Evolutionary conservation across 139 green algal species (phyloP), one percentile per base, ranked within the genome.

Genomic region (Nannochloris sp.): DNA sequence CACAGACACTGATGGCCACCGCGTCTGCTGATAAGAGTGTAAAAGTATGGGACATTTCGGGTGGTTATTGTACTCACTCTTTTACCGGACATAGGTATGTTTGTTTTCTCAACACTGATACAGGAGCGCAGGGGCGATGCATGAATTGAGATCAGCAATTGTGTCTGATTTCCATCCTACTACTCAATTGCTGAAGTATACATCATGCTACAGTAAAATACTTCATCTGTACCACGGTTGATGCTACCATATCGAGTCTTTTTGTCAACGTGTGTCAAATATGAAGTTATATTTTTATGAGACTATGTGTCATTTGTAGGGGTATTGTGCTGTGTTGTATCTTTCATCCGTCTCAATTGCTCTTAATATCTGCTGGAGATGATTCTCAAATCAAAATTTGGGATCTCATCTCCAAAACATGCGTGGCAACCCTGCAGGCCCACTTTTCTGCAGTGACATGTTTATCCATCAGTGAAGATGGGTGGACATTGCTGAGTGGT

Each of bases 341-440:
- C 24, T 98, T 98, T 79, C 90, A 97, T 73, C 88, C 87, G 0
- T 81, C 87, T 65, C 67, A 89, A 46, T 70, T 90, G 31, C 75
- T 83, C 68, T 70, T 98, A 15, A 80, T 91, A 64, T 90, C 71
- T 16, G 81, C 63, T 0, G 75, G 76, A 5, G 88, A 95, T 37
- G 86, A 94, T 48, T 72, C 57, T 6, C 59, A 83, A 27, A 79
- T 96, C 51, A 75, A 81, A 9, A 74, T 95, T 48, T 90, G 83
- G 85, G 85, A 93, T 75, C 73, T 95, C 21, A 70, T 87, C 27
- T 67, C 75, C 53, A 87, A 89, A 60, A 66, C 57, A 44, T 90
- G 87, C 50, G 2, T 51, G 29, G 27, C 60, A 51, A 61, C 61
- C 2, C 48, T 78, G 48, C 62, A 91, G 71, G 81, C 65, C 3